Percentiles rank a stretch among this genome's conserved stretches.
Evolutionary conservation across 2,329 filamentous ascomycete genomes (phyloP).

Genomic region (Akanthomyces lecanii): DNA sequence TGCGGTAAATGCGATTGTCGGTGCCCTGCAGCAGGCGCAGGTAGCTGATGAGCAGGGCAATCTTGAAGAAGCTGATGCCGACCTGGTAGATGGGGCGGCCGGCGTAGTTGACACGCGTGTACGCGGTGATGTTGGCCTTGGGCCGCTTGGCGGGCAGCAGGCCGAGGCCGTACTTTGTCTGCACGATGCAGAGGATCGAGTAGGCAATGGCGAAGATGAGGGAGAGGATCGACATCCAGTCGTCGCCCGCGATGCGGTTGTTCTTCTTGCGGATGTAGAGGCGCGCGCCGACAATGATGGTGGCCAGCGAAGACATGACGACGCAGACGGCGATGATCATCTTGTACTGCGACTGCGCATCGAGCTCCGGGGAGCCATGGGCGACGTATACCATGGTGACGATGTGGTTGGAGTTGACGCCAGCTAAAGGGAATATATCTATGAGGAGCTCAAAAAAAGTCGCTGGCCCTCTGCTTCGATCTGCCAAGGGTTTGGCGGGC

Average conservation of each 20-base stretch:
- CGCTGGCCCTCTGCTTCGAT: neutral
- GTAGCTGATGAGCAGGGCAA: slow-evolving; percentile 50
- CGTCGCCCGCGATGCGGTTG: slow-evolving; percentile 43
- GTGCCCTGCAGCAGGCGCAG: slow-evolving; percentile 47
- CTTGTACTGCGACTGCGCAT: slow-evolving; percentile 44
- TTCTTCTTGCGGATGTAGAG: slow-evolving; percentile 39
- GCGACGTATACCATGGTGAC: slow-evolving; percentile 46
- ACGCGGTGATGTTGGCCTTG: slow-evolving; percentile 37
- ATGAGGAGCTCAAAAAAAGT: neutral
- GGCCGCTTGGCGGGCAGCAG: slow-evolving; percentile 43
- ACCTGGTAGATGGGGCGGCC: slow-evolving; percentile 52
- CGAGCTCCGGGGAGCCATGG: slow-evolving; percentile 44
- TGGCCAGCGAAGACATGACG: slow-evolving; percentile 41
- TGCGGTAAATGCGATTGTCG: slow-evolving; percentile 40
- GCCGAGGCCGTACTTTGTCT: slow-evolving; percentile 51
- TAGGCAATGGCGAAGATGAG: slow-evolving; percentile 46
- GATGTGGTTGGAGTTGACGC: neutral
- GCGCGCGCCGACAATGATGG: slow-evolving; percentile 37
- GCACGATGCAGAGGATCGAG: slow-evolving; percentile 46
- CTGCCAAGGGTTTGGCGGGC: neutral
- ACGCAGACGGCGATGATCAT: slow-evolving; percentile 46
- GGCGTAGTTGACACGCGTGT: slow-evolving; percentile 48
- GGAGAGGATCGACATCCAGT: slow-evolving; percentile 40
- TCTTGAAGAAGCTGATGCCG: slow-evolving; percentile 54
- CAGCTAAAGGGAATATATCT: neutral